Percentiles rank a stretch among this genome's conserved stretches.
Conservation (phyloP, 306 rosid genomes). For the Cicer chorassanicum region DNA sequence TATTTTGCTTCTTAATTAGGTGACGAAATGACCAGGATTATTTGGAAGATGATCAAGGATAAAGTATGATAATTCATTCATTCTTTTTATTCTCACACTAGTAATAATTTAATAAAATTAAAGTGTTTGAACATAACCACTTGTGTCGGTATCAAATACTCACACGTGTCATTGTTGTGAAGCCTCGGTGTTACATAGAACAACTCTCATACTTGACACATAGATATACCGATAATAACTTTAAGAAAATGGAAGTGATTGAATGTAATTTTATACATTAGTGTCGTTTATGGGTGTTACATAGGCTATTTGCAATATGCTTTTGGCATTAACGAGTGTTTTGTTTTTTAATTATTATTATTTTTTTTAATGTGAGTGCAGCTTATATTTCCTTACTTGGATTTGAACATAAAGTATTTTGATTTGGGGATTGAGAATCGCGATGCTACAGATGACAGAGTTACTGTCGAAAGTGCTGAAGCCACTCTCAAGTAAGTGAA, state of each 20-base stretch:
- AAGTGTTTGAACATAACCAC: too few species aligned
- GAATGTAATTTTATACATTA: background rate
- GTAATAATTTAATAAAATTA: too few species aligned
- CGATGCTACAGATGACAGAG: constrained; percentile 84
- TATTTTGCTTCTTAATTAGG: constrained; percentile 49
- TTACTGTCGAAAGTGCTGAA: constrained; percentile 91
- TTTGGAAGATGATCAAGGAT: constrained; percentile 85
- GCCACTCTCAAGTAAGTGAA: constrained; percentile 82
- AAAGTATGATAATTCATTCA: constrained; percentile 51
- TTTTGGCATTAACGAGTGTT: background rate
- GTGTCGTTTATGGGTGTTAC: background rate
- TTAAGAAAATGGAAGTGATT: background rate
- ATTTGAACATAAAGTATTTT: constrained; percentile 86
- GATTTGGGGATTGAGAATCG: constrained; percentile 89
- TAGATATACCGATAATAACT: background rate
- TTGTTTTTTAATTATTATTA: background rate
- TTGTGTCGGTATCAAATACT: too few species aligned
- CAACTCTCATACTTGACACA: background rate
- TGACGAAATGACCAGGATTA: constrained; percentile 95
- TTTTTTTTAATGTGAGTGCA: constrained; percentile 50
- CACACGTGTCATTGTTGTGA: too few species aligned
- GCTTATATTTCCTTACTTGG: constrained; percentile 88
- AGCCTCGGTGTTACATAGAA: too few species aligned
- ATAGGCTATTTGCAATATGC: constrained; percentile 2
- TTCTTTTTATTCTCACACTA: background rate